These are phyloP conservation scores for Aspergillus fumigatus DNA, from an alignment of 2,329 filamentous ascomycete species.

Conservation along the genomic window DNA sequence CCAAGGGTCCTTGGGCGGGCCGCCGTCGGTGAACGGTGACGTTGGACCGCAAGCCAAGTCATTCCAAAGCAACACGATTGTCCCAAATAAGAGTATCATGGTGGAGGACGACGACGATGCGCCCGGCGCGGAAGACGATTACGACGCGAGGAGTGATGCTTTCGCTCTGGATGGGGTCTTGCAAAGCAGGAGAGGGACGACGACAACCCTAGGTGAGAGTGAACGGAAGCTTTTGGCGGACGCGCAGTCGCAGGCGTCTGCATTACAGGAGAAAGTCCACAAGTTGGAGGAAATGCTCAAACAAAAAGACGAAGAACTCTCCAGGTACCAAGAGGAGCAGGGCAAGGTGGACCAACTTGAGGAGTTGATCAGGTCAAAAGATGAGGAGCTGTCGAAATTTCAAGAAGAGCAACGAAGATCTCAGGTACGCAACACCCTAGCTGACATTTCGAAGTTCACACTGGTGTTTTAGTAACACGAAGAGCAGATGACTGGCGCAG, in stretches of 20 bases:
- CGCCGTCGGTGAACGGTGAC: conserved; percentile 54
- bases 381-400: conserved; percentile 61
- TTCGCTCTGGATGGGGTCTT: conserved; percentile 56
- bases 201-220: conserved; percentile 49
- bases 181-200: conserved; percentile 44
- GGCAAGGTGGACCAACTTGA: conserved; percentile 62
- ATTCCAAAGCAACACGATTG: conserved; percentile 91
- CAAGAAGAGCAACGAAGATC: conserved; percentile 53
- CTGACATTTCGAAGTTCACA: neutral
- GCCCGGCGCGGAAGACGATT: conserved; percentile 51
- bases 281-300: conserved; percentile 65
- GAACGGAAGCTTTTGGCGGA: conserved; percentile 72
- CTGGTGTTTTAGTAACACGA: conserved; percentile 2
- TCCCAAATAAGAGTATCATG: conserved; percentile 97
- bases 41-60: conserved; percentile 79
- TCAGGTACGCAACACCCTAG: conserved; percentile 31
- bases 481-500: conserved; percentile 47
- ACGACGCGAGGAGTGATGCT: conserved; percentile 57
- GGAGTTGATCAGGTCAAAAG: conserved; percentile 62
- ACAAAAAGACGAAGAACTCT: conserved; percentile 67
- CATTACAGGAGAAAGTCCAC: conserved; percentile 69
- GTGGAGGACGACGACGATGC: conserved; percentile 87
- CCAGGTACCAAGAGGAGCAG: conserved; percentile 56
- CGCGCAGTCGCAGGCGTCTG: conserved; percentile 72
- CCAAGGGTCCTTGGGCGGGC: conserved; percentile 39